Base-by-base conservation (phyloP, 257 asterid genomes). In the Oldenlandia corymbosa region DNA sequence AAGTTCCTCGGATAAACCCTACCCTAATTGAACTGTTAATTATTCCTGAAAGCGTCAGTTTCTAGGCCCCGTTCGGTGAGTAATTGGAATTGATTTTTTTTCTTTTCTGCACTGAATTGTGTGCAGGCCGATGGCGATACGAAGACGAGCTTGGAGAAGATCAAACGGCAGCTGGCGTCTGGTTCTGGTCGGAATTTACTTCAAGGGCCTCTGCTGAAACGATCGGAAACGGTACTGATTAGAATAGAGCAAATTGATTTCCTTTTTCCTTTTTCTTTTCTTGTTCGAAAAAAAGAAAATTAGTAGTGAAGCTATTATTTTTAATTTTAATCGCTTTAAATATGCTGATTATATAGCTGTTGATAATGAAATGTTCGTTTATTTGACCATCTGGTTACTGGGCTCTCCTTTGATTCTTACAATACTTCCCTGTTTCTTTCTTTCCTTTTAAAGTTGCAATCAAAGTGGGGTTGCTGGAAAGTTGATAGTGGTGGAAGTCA, bases 161-260 rank as follows among this genome's bases (percentile, higher is more conserved):
- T 93, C 94, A 93, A 93, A 57, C 79, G 93, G 43, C 99, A 93
- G 87, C 82, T 93, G 67, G 95, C 99, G 37, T 87, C 97, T 58
- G 88, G 91, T 70, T 90, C 97, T 69, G 97, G 97, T 57, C 80
- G 95, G 58, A 83, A 93, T 80, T 80, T 93, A 51, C 87, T 93
- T 65, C 99, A 93, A 66, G 97, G 99, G 10, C 97, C 96, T 46
- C 95, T 93, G 65, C 86, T 93, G 67, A 93, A 93, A 82, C 87
- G 99, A 90, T 93, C 99, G 68, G 99, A 93, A 78, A 93, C 99
- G 80, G 99, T 93, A 76, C 55, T 41, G 23, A 51, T 47, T 34
- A n/a, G 21, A 31, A 56, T 3, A 18, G 26, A 31, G n/a, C 21
- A 45, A 16, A 16, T 2, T 2, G 18, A 1, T 5, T 42, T 42